Evolutionary conservation across 2,329 filamentous ascomycete genomes (phyloP).

Genomic region (Stagonosporopsis cucurbitacearum): DNA sequence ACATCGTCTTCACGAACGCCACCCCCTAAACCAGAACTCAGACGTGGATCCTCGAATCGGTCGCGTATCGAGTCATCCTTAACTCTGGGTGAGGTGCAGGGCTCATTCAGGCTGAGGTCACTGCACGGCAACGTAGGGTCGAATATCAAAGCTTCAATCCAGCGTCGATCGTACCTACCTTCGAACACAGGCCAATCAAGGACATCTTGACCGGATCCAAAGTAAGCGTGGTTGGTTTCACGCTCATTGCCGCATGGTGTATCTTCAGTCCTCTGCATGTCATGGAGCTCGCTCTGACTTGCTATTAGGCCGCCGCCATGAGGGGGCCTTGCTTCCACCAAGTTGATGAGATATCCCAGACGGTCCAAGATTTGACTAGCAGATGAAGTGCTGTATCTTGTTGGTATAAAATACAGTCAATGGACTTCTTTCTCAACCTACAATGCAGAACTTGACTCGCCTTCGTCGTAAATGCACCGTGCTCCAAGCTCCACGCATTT

Average conservation of each 20-base stretch:
- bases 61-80: slow-evolving; percentile 5
- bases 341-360: slow-evolving; percentile 11
- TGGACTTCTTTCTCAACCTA: neutral
- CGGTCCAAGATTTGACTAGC: slow-evolving; percentile 14
- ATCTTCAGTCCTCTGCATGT: neutral
- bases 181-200: slow-evolving; percentile 42
- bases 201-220: slow-evolving; percentile 28
- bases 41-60: slow-evolving; percentile 6
- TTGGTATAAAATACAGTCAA: neutral
- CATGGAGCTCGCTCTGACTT: neutral
- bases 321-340: neutral
- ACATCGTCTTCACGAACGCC: slow-evolving; percentile 40
- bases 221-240: neutral
- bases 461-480: slow-evolving; percentile 18
- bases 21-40: neutral
- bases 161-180: slow-evolving; percentile 24
- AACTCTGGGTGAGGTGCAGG: slow-evolving; percentile 8
- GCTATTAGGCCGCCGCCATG: too few relatives aligned
- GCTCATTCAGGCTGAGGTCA: neutral
- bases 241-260: neutral
- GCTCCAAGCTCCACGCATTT: slow-evolving; percentile 18
- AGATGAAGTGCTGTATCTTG: neutral
- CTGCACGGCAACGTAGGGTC: slow-evolving; percentile 13
- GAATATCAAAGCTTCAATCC: slow-evolving; percentile 23
- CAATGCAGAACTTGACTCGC: slow-evolving; percentile 1